These are phyloP conservation scores for Cadophora luteo-olivacea DNA, from an alignment of 2,329 filamentous ascomycete species.

Conservation along the genomic window DNA sequence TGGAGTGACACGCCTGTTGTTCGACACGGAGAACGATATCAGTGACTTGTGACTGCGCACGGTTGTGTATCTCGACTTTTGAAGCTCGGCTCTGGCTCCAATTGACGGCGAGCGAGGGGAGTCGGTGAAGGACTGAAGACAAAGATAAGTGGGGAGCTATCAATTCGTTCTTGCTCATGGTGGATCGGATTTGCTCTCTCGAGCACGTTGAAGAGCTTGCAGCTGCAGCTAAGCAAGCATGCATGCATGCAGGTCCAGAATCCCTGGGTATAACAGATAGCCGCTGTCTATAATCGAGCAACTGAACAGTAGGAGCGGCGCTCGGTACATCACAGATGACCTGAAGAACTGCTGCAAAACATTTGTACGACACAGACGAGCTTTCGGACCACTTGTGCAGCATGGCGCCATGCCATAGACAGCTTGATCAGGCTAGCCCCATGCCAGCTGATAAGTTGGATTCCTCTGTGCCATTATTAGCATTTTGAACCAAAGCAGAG, in stretches of 20 bases:
- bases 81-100: neutral
- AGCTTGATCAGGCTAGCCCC: neutral
- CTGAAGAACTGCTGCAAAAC: slow-evolving; percentile 27
- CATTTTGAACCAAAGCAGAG: neutral
- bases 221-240: slow-evolving; percentile 9
- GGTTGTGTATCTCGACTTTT: neutral
- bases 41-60: slow-evolving; percentile 5
- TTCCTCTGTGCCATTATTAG: neutral
- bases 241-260: slow-evolving; percentile 27
- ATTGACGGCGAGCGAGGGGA: neutral
- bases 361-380: slow-evolving; percentile 20
- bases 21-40: slow-evolving; percentile 1
- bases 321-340: slow-evolving; percentile 13
- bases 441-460: neutral
- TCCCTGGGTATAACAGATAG: slow-evolving; percentile 27
- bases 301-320: neutral
- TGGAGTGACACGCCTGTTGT: neutral
- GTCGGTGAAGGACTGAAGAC: slow-evolving; percentile 9
- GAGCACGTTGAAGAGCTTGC: neutral
- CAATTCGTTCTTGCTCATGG: neutral
- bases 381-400: slow-evolving; percentile 5
- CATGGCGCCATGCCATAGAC: neutral
- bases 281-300: slow-evolving; percentile 30
- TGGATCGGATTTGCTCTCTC: neutral
- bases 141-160: slow-evolving; percentile 14